Base-by-base conservation (phyloP, 139 green algal genomes). In the Chlamydomonas applanata region DNA sequence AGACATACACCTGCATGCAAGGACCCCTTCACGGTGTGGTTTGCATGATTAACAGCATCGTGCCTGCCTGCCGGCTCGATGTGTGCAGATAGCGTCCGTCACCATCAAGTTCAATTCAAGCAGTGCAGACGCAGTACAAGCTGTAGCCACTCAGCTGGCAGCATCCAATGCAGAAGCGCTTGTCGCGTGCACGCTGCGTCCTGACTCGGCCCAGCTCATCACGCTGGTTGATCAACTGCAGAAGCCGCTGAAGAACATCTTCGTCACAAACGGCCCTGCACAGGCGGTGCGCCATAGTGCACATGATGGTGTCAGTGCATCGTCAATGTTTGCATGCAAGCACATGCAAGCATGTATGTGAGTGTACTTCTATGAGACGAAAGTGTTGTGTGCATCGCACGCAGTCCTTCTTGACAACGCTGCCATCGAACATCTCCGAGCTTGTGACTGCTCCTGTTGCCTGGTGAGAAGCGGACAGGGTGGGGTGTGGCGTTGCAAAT, bases 221-320 rank as follows among this genome's bases (percentile, higher is more conserved):
- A 30, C 36, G 30, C 32, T 53, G 32, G 25, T 69, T 11, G 62
- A 69, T 33, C 11, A n/a, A 7, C 17, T 36, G 33, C 22, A 52
- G 33, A 69, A 69, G 34, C 62, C 62, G 32, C 32, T 69, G 20
- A 69, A 69, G 62, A 69, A 32, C 34, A 69, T 69, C 62, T 13
- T 69, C 33, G 27, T 69, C 32, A 69, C 62, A 30, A 69, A 69
- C 32, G 62, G 62, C 33, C 62, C 62, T 40, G 3, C 59, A 14
- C n/a, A 66, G 4, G 25, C 24, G 59, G 59, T 66, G 24, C 11
- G 59, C 35, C 17, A 13, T 4, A 40, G 17, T 49, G 40, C 7
- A 49, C 11, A 11, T 49, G 40, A 19, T 19, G 7, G 40, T 11
- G 40, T 49, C 11, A 49, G 7, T 49, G 40, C 7, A 49, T 49